These are phyloP conservation scores for Pseudopyrenochaeta lycopersici DNA, from an alignment of 2,329 filamentous ascomycete genomes.

Conservation along the genomic window DNA sequence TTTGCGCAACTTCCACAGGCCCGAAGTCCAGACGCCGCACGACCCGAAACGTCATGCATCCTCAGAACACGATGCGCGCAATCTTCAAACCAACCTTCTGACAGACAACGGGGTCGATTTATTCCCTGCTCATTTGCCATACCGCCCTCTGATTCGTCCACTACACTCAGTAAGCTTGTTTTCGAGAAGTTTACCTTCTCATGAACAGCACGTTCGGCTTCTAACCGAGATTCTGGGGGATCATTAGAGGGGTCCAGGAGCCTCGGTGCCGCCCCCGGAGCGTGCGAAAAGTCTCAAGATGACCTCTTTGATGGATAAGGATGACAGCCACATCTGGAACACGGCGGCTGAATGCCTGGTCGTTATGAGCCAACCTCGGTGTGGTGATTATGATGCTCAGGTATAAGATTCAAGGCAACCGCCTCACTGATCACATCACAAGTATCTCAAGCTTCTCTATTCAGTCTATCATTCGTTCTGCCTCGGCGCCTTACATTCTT, in stretches of 20 bases:
- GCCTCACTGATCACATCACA: neutral
- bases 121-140: neutral
- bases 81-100: conserved; percentile 26
- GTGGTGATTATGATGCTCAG: neutral
- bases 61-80: conserved; percentile 25
- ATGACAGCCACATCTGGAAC: neutral
- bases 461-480: conserved; percentile 13
- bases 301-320: conserved; percentile 5
- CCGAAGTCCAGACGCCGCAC: neutral
- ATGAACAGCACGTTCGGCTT: conserved; percentile 13
- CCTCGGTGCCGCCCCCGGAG: conserved; percentile 9
- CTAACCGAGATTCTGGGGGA: conserved; percentile 8
- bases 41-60: conserved; percentile 34
- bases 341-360: neutral
- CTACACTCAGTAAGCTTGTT: conserved; percentile 9
- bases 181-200: conserved; percentile 20
- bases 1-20: neutral
- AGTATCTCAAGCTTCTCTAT: neutral
- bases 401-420: conserved; percentile 5
- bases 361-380: neutral
- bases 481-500: conserved; percentile 34
- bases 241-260: conserved; percentile 19
- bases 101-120: conserved; percentile 18
- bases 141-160: conserved; percentile 19
- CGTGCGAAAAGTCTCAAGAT: conserved; percentile 22